phyloP scores from a whole-genome alignment of 2,329 filamentous ascomycete genomes.

The Fusarium sp. region DNA sequence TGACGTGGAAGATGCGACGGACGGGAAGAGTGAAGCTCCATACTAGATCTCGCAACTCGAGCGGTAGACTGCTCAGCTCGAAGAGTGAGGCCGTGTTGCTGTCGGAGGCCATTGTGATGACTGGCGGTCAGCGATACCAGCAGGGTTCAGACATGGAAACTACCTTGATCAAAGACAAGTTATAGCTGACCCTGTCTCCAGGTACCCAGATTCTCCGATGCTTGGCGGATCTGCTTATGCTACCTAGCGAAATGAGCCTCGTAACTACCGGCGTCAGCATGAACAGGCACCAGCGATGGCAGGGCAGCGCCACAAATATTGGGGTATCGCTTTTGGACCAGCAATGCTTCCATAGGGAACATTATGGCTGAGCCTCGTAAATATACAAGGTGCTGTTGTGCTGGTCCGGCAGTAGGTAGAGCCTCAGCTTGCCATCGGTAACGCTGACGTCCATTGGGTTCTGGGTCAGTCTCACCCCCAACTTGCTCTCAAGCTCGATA shows the following conservation, averaged over 20 bases:
- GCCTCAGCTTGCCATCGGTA: slow-evolving; percentile 54
- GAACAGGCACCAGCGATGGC: slow-evolving; percentile 26
- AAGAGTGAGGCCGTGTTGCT: not conserved
- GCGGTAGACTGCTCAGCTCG: slow-evolving; percentile 33
- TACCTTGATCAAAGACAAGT: not conserved
- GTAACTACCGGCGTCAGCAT: slow-evolving; percentile 14
- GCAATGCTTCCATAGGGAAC: slow-evolving; percentile 36
- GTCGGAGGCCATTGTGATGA: slow-evolving; percentile 11
- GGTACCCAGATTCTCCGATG: slow-evolving; percentile 25
- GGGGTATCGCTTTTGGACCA: not conserved
- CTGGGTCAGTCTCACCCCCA: slow-evolving; percentile 55
- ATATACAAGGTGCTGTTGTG: slow-evolving; percentile 57
- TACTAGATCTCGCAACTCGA: slow-evolving; percentile 44
- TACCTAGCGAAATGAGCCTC: slow-evolving; percentile 14
- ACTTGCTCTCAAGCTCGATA: slow-evolving; percentile 52
- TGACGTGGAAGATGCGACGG: slow-evolving; percentile 46
- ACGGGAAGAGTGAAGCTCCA: slow-evolving; percentile 44
- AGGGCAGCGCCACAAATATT: not conserved
- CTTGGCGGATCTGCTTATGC: slow-evolving; percentile 23
- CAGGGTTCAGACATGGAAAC: not conserved
- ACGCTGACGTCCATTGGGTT: slow-evolving; percentile 59
- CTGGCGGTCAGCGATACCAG: not conserved
- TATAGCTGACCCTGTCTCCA: slow-evolving; percentile 6
- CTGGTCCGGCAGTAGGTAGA: slow-evolving; percentile 60
- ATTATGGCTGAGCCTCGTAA: slow-evolving; percentile 52